phyloP scores from a whole-genome alignment of 192 early-diverging fungal species.

The Umbelopsis vinacea region DNA sequence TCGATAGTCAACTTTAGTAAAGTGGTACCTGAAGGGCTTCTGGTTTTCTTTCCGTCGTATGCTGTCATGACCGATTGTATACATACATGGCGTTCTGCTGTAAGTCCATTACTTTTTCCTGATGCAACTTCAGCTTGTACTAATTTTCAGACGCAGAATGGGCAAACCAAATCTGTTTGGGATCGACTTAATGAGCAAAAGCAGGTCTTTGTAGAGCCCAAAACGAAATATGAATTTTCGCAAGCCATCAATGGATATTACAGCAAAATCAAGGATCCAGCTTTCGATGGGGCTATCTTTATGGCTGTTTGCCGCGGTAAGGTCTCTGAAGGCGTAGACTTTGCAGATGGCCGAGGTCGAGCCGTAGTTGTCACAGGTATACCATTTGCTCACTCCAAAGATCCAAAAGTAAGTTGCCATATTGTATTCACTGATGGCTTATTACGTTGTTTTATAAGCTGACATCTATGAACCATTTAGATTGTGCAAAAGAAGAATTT shows the following conservation, averaged over 20 bases:
- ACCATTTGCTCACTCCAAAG: slow-evolving; percentile 51
- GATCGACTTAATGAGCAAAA: slow-evolving; percentile 44
- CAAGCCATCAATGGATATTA: slow-evolving; percentile 52
- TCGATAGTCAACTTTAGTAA: slow-evolving; percentile 41
- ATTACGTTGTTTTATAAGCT: neutral
- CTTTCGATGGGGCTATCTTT: slow-evolving; percentile 51
- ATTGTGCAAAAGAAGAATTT: slow-evolving; percentile 48
- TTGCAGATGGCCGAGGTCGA: slow-evolving; percentile 60
- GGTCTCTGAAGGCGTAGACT: slow-evolving; percentile 70
- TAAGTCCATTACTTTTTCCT: neutral
- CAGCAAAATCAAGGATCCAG: slow-evolving; percentile 40
- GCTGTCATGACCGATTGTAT: slow-evolving; percentile 45
- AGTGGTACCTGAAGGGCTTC: slow-evolving; percentile 54
- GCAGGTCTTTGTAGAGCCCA: slow-evolving; percentile 52
- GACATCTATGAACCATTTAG: slow-evolving; percentile 23
- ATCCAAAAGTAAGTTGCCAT: slow-evolving; percentile 55
- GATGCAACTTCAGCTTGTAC: neutral
- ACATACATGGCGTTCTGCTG: slow-evolving; percentile 36
- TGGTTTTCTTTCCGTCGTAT: slow-evolving; percentile 62
- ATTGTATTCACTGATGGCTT: neutral
- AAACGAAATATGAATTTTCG: slow-evolving; percentile 54
- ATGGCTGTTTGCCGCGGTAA: slow-evolving; percentile 75
- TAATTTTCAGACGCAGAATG: neutral
- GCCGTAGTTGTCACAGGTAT: slow-evolving; percentile 65
- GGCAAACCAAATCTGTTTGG: slow-evolving; percentile 36